A percentile compares a stretch with the other conserved stretches of the same genome.
These are phyloP conservation scores for Helotiales sp. DNA, from an alignment of 2,329 filamentous ascomycete genomes.

Conservation along the genomic window DNA sequence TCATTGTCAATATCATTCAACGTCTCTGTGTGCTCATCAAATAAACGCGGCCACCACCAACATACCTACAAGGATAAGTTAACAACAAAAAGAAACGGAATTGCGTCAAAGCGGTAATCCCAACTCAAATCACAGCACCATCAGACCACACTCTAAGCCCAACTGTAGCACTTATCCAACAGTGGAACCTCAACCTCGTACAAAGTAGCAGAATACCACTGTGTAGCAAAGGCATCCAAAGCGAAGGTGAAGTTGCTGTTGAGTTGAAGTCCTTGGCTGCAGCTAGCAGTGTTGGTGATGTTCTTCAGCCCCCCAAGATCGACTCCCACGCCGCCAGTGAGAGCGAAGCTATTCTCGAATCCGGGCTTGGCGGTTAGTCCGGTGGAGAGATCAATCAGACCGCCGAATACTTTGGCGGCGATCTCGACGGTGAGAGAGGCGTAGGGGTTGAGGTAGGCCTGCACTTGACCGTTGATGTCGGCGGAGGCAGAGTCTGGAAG, in stretches of 20 bases:
- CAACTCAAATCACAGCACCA: neutral
- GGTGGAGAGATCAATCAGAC: conserved; percentile 46
- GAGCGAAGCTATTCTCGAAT: conserved; percentile 46
- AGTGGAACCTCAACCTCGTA: conserved; percentile 40
- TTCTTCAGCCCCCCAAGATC: conserved; percentile 31
- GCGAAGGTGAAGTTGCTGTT: conserved; percentile 40
- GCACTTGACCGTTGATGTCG: conserved; percentile 44
- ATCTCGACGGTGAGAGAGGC: conserved; percentile 48
- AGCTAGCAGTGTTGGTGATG: conserved; percentile 31
- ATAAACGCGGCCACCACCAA: neutral
- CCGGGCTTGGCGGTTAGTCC: conserved; percentile 47
- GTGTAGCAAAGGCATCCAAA: conserved; percentile 40
- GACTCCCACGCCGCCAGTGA: conserved; percentile 39
- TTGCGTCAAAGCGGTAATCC: neutral
- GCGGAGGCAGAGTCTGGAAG: conserved; percentile 39
- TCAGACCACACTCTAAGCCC: conserved; percentile 19
- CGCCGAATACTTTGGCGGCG: conserved; percentile 45
- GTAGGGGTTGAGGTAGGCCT: conserved; percentile 44
- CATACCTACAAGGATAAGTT: neutral
- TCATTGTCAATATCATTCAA: neutral
- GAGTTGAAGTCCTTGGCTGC: conserved; percentile 37
- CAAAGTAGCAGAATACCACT: conserved; percentile 36
- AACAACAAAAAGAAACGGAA: neutral
- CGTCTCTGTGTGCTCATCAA: conserved; percentile 1
- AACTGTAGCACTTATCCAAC: conserved; percentile 40